Evolutionary conservation across 1,139 yeast species (phyloP), one percentile per base, ranked within the genome.

Genomic region (Blastobotrys arbuscula): DNA sequence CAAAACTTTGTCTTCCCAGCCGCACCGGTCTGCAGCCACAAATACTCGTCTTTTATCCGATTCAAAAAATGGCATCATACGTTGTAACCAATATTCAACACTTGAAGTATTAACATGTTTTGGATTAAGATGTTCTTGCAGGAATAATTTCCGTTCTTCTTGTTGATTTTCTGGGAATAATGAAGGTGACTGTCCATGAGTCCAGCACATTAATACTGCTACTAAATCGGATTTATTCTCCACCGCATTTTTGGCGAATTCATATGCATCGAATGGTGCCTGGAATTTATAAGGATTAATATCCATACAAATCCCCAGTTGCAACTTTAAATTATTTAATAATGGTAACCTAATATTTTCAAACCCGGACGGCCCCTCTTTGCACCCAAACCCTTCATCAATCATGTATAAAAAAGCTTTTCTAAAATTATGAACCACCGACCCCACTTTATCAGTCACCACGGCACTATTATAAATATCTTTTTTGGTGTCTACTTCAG

Each of bases 261-360:
- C 97, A 62, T 76, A 88, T 33, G 72, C 74, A 39, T 76, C 73
- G 66, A 86, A 88, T 1, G 95, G 89, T 1, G 95, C 89, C 55
- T 77, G 73, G 63, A 89, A 90, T 61, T 84, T 76, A 64, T 86
- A 84, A 0, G 97, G 96, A 63, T 87, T 89, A 54, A 90, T 67
- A 65, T 89, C 97, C 97, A 89, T 90, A 64, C 97, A 90, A n/a
- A 90, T 88, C 0, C 96, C 97, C 50, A 89, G 73, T 40, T 81
- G 76, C 0, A 84, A 69, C 12, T 65, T 55, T 12, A 55, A 19
- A 9, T 39, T 42, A 9, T 41, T 30, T 39, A 50, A 42, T 2
- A 47, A 44, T 1, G 50, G 51, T 5, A 33, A 16, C 16, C 33
- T 47, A 24, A 30, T 15, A 19, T 50, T 46, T n/a, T 45, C 45